Evolutionary conservation across 1,284 basidiomycete species (phyloP).

Genomic region (Ceratobasidium sp.): DNA sequence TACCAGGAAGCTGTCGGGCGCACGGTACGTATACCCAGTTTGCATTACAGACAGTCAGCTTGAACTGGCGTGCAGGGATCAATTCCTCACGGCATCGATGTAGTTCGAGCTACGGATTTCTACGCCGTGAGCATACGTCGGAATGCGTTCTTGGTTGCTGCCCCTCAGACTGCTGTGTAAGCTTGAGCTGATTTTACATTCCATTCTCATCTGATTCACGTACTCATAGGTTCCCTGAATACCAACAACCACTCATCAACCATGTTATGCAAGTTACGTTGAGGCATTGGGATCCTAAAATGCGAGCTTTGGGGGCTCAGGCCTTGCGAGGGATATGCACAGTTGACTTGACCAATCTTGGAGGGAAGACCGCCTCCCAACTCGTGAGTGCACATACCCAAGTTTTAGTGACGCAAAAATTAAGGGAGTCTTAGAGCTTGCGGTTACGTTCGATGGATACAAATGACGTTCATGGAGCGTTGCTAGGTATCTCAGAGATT

Average conservation of each 20-base stretch:
- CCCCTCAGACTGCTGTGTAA: slow-evolving; percentile 86
- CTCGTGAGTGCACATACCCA: slow-evolving; percentile 59
- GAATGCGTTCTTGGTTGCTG: slow-evolving; percentile 85
- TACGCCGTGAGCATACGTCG: slow-evolving; percentile 89
- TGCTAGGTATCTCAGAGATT: slow-evolving; percentile 79
- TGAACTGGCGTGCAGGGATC: slow-evolving; percentile 62
- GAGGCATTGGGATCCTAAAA: slow-evolving; percentile 88
- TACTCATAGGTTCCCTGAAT: slow-evolving; percentile 63
- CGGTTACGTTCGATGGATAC: slow-evolving; percentile 74
- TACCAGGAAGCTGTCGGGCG: slow-evolving; percentile 98
- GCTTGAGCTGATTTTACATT: slow-evolving; percentile 55
- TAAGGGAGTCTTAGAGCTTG: slow-evolving; percentile 59
- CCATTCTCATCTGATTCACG: not conserved
- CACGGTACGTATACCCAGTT: slow-evolving; percentile 67
- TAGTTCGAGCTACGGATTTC: slow-evolving; percentile 92
- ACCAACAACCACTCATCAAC: slow-evolving; percentile 74
- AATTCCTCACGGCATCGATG: slow-evolving; percentile 96
- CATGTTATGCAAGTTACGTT: slow-evolving; percentile 82
- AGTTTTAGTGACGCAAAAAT: not conserved
- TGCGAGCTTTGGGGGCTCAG: slow-evolving; percentile 84
- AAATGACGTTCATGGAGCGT: slow-evolving; percentile 82
- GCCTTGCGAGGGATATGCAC: slow-evolving; percentile 77
- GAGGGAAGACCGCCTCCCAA: slow-evolving; percentile 62
- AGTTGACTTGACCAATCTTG: slow-evolving; percentile 66
- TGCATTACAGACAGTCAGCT: slow-evolving; percentile 32